These are phyloP conservation scores for Plasmopara halstedii DNA, from an alignment of 352 stramenopile genomes.

Conservation along the genomic window DNA sequence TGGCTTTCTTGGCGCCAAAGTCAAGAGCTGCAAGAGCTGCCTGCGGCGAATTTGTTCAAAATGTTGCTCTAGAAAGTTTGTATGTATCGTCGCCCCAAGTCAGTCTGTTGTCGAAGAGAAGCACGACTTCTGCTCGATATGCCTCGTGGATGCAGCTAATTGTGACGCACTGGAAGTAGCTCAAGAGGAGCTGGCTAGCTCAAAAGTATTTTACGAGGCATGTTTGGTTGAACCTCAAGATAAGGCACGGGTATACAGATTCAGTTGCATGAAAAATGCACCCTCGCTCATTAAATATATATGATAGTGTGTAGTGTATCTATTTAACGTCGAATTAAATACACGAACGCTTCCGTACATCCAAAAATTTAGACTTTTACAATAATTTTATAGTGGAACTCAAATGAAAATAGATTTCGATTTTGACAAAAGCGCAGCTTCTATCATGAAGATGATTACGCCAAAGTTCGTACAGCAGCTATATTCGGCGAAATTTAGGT, in stretches of 20 bases:
- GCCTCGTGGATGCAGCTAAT: conserved; percentile 22
- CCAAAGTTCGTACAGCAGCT: no score
- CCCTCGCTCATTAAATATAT: conserved; percentile 1
- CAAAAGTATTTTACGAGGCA: conserved; percentile 16
- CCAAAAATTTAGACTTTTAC: no score
- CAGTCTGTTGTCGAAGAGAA: conserved; percentile 25
- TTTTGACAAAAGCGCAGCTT: no score
- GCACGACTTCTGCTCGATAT: conserved; percentile 25
- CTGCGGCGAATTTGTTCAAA: conserved; percentile 21
- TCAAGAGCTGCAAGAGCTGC: conserved; percentile 29
- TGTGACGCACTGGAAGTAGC: conserved; percentile 27
- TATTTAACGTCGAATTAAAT: no score
- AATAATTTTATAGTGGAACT: no score
- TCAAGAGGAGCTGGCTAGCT: conserved; percentile 25
- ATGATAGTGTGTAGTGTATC: no score
- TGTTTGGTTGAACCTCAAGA: conserved; percentile 15
- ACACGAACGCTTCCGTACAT: no score
- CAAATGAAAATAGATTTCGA: no score
- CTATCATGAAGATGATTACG: no score
- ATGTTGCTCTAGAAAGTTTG: conserved; percentile 24
- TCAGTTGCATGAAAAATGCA: conserved; percentile 16
- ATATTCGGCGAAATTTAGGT: no score
- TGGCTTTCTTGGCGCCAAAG: conserved; percentile 22
- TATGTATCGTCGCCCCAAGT: conserved; percentile 24
- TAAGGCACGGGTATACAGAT: conserved; percentile 10